A percentile compares a stretch with the other conserved stretches of the same genome.
These are phyloP conservation scores for Trypanosoma theileri DNA, from an alignment of 208 protist genomes.

Conservation along the genomic window DNA sequence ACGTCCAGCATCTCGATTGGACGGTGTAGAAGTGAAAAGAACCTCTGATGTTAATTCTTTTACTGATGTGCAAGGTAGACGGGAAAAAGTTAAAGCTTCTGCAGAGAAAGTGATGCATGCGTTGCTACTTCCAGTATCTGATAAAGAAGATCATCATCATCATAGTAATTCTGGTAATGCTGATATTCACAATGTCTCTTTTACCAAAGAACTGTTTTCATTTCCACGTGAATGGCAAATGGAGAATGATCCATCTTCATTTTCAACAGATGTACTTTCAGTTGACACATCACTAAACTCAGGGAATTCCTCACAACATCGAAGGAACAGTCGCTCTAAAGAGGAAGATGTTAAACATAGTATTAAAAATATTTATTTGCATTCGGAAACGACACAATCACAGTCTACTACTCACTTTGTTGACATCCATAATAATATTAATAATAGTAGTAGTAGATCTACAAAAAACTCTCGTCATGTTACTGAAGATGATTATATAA, in stretches of 20 bases:
- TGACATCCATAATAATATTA: neutral
- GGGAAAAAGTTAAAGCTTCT: no score
- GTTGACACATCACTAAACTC: neutral
- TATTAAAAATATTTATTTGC: neutral
- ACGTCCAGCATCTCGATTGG: no score
- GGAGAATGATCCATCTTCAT: neutral
- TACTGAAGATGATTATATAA: constrained; percentile 13
- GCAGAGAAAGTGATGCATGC: no score
- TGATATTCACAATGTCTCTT: neutral
- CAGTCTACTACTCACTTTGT: neutral
- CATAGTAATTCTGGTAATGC: neutral
- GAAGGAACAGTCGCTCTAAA: neutral
- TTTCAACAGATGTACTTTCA: neutral
- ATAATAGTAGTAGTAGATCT: no score
- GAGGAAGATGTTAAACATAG: neutral
- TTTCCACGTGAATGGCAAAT: neutral
- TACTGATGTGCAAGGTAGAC: no score
- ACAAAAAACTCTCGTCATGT: neutral
- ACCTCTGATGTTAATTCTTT: no score
- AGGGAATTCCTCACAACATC: neutral
- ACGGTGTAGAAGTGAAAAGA: no score
- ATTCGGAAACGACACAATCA: neutral
- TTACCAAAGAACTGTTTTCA: neutral
- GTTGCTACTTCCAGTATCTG: no score
- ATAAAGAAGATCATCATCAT: neutral